phyloP scores from a whole-genome alignment of 108 stramenopile species.

The Skeletonema potamos region DNA sequence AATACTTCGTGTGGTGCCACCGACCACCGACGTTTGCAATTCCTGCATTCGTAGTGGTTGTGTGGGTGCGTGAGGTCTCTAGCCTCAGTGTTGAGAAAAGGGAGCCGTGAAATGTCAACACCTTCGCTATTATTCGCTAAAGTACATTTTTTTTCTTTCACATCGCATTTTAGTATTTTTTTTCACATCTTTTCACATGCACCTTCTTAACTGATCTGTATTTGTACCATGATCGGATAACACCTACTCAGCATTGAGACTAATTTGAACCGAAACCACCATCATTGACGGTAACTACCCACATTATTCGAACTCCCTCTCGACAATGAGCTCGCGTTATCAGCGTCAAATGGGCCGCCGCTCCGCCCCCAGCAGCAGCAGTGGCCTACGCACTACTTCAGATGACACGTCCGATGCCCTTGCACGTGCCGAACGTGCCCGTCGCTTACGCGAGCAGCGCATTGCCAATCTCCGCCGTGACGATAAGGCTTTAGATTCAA shows the following conservation, averaged over 20 bases:
- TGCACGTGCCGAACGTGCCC: constrained; percentile 12
- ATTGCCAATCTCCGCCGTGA: constrained; percentile 28
- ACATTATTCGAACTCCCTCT: background rate
- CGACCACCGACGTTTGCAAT: too few species aligned
- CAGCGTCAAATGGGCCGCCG: constrained; percentile 67
- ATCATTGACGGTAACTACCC: background rate
- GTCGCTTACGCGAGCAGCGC: constrained; percentile 44
- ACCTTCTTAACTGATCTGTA: too few species aligned
- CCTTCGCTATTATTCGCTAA: too few species aligned
- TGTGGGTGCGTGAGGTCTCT: too few species aligned
- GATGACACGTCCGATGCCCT: constrained; percentile 32
- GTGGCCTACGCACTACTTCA: constrained; percentile 18
- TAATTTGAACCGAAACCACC: background rate
- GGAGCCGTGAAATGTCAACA: too few species aligned
- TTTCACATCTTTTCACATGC: background rate
- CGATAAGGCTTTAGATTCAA: constrained; percentile 50
- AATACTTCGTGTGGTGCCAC: too few species aligned
- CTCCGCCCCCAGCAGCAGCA: constrained; percentile 5
- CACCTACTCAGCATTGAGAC: background rate
- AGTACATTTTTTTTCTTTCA: background rate
- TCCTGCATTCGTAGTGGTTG: too few species aligned
- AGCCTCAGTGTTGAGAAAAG: too few species aligned
- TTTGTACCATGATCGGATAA: background rate
- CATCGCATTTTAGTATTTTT: background rate
- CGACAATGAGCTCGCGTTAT: constrained; percentile 46